Base-by-base conservation (phyloP, 225 moss, liverwort and hornwort genomes). In the Pseudisothecium myosuroides region DNA sequence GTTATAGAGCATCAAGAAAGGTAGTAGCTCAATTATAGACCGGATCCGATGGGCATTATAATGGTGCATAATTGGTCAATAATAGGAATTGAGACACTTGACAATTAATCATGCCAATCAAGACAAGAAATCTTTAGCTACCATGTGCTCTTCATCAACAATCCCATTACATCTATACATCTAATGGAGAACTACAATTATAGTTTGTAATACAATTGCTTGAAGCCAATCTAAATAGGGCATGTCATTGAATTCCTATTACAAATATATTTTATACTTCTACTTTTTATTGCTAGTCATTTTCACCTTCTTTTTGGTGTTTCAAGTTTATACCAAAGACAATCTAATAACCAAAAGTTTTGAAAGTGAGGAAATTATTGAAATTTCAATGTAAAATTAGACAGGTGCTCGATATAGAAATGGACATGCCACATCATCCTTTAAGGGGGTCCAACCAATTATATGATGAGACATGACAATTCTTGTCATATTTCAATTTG, bases 161-260 rank as follows among this genome's bases (percentile, higher is more conserved):
- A 78, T 55, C 10, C 16, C 4, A 9, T 78, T 23, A 54, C 5
- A 2, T 55, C 5, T 10, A 37, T 26, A 1, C 78, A 56, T 56
- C n/a, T 56, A 16, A 26, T 23, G 15, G 24, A 77, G 6, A 45
- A 45, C 29, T 7, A 45, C 28, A 5, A 72, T 72, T 21, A 23
- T 6, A 36, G 4, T 20, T 8, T 3, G 1, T 12, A 76, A 8
- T 5, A 12, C 8, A 6, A 15, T 77, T 36, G 76, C 36, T 54
- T 54, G 49, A 36, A 76, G 20, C 5, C 34, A 37, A 55, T 56
- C 10, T 11, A n/a, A 37, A 4, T 15, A 37, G 24, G 36, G 24
- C 10, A 37, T 3, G 1, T 15, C 5, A 14, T 15, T 1, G 2
- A 24, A 24, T 37, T 24, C 24, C 12, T 8, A 0, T 52, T 10